Evolutionary conservation across 2,329 filamentous ascomycete genomes (phyloP).

Genomic region (Furcasterigmium sp.): DNA sequence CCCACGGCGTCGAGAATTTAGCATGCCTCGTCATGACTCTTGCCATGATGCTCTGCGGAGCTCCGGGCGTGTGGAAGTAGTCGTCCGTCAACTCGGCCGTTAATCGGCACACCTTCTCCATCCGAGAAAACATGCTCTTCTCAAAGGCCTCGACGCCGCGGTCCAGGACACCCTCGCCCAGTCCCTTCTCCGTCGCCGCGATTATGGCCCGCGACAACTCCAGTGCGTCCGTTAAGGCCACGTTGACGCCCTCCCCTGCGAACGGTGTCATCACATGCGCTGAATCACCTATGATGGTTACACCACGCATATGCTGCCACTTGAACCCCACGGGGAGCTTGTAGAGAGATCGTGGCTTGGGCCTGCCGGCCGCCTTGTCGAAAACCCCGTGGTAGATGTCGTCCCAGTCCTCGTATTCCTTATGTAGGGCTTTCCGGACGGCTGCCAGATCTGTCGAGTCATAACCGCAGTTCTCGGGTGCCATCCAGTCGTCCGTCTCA

Average conservation of each 20-base stretch:
- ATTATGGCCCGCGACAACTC: constrained; percentile 40
- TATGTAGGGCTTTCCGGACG: constrained; percentile 30
- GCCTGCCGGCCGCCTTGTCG: constrained; percentile 29
- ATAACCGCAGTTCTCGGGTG: constrained; percentile 33
- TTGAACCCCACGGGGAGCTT: constrained; percentile 43
- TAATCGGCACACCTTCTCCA: constrained; percentile 30
- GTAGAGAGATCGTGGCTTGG: constrained; percentile 40
- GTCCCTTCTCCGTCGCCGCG: constrained; percentile 15
- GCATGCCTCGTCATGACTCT: constrained; percentile 24
- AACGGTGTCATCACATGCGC: constrained; percentile 56
- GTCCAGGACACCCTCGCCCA: constrained; percentile 21
- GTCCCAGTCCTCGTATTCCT: constrained; percentile 33
- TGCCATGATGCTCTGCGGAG: constrained; percentile 37
- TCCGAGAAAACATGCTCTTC: constrained; percentile 30
- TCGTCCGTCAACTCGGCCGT: constrained; percentile 38
- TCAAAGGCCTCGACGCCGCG: constrained; percentile 28
- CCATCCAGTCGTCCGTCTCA: constrained; percentile 30
- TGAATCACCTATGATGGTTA: constrained; percentile 54
- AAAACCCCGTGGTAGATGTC: constrained; percentile 35
- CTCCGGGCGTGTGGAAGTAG: constrained; percentile 42
- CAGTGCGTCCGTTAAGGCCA: constrained; percentile 49
- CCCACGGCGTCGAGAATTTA: constrained; percentile 21
- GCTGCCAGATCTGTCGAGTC: constrained; percentile 32
- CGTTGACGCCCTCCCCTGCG: constrained; percentile 55
- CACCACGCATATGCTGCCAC: constrained; percentile 41